Conservation (phyloP, 169 alveolate species). For the Miamiensis avidus region DNA sequence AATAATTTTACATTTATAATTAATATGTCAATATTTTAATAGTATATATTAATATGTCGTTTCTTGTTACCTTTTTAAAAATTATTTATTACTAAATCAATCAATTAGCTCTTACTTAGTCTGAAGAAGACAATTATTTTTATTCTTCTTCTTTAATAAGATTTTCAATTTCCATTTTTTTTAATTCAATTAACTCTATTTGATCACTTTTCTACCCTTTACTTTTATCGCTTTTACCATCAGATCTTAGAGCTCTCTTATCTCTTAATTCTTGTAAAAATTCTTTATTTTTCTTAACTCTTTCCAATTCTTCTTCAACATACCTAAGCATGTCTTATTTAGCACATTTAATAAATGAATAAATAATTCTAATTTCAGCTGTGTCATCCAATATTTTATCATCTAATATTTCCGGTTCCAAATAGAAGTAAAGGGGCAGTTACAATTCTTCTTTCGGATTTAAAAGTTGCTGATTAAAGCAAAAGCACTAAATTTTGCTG, state of each 20-base stretch:
- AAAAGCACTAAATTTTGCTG: constrained; percentile 69
- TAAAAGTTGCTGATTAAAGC: constrained; percentile 64
- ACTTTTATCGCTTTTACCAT: neutral
- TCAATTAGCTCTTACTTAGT: too few relatives aligned
- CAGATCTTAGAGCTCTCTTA: neutral
- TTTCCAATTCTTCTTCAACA: constrained; percentile 37
- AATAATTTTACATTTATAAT: too few relatives aligned
- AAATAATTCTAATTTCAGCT: constrained; percentile 53
- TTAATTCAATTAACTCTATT: neutral
- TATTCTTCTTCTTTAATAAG: neutral
- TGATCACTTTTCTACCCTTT: neutral
- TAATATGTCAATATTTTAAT: too few relatives aligned
- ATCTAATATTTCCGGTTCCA: constrained; percentile 68
- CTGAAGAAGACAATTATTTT: too few relatives aligned
- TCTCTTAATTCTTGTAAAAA: constrained; percentile 37
- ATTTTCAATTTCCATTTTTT: neutral
- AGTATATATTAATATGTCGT: too few relatives aligned
- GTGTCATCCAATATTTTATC: constrained; percentile 46
- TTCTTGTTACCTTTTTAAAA: too few relatives aligned
- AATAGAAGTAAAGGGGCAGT: constrained; percentile 64
- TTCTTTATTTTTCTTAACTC: constrained; percentile 31
- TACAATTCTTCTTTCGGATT: constrained; percentile 69
- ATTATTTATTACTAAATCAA: too few relatives aligned
- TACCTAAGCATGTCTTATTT: constrained; percentile 53
- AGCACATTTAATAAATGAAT: constrained; percentile 63